Percentiles rank a stretch among this genome's conserved stretches.
Conservation (phyloP, 192 early-diverging fungal genomes). For the Gamsiella multidivaricata region DNA sequence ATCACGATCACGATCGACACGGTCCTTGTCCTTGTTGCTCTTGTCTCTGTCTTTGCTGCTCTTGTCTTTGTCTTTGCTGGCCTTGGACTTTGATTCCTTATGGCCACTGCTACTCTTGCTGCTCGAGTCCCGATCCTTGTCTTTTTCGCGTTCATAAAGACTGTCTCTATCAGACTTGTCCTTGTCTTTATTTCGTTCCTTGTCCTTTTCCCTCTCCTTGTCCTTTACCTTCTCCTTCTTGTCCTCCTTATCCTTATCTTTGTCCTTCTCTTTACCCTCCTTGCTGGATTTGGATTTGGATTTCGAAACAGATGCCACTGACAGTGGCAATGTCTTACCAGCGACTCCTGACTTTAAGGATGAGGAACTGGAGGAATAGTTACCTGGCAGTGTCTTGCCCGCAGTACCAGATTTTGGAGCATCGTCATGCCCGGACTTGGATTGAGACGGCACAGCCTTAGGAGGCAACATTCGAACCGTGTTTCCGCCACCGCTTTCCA, state of each 20-base stretch:
- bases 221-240: slow-evolving; percentile 32
- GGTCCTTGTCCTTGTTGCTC: slow-evolving; percentile 55
- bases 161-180: slow-evolving; percentile 14
- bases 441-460: slow-evolving; percentile 3
- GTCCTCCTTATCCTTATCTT: slow-evolving; percentile 29
- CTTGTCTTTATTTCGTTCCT: slow-evolving; percentile 25
- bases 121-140: slow-evolving; percentile 35
- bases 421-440: slow-evolving; percentile 24
- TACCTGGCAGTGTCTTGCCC: slow-evolving; percentile 36
- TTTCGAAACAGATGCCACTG: slow-evolving; percentile 9
- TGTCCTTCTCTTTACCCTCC: slow-evolving; percentile 24
- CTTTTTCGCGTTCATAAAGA: slow-evolving; percentile 25
- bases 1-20: slow-evolving; percentile 19
- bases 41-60: slow-evolving; percentile 37
- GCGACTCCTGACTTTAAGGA: slow-evolving; percentile 19
- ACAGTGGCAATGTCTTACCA: slow-evolving; percentile 29
- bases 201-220: slow-evolving; percentile 16
- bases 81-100: no score
- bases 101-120: no score
- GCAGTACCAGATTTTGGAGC: slow-evolving; percentile 5
- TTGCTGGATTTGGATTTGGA: slow-evolving; percentile 48
- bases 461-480: slow-evolving; percentile 35
- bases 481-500: slow-evolving; percentile 42
- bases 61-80: slow-evolving; percentile 32
- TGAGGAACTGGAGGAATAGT: slow-evolving; percentile 4